Conservation (phyloP, 345 rosid genomes). For the Noccaea bulbosa region DNA sequence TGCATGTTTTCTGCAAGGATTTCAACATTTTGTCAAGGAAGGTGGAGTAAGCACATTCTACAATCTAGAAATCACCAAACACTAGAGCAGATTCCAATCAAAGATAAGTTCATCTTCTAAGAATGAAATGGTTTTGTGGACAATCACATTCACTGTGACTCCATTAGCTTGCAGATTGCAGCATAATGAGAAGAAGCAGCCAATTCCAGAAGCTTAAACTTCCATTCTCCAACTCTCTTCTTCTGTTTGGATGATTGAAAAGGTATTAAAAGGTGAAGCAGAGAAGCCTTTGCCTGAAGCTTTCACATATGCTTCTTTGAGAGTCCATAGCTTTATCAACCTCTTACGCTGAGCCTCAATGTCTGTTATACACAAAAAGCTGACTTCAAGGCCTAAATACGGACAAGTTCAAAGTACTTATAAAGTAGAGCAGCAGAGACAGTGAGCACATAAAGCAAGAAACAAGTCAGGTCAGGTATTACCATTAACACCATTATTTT, state of each 20-base stretch:
- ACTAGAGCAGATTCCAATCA: constrained; percentile 40
- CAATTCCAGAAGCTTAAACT: constrained; percentile 27
- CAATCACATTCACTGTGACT: constrained; percentile 46
- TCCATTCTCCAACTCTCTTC: constrained; percentile 15
- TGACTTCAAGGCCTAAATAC: constrained; percentile 59
- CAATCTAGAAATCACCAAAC: background rate
- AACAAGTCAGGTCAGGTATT: constrained; percentile 37
- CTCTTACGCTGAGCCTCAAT: constrained; percentile 58
- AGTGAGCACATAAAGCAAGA: constrained; percentile 27
- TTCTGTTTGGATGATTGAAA: constrained; percentile 46
- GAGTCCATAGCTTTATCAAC: constrained; percentile 77
- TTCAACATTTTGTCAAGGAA: constrained; percentile 14
- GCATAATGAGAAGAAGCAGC: constrained; percentile 10
- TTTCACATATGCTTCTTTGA: constrained; percentile 83
- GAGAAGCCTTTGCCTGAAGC: constrained; percentile 79
- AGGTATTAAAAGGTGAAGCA: constrained; percentile 69
- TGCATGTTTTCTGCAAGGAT: too few species aligned
- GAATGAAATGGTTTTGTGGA: constrained; percentile 66
- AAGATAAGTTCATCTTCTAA: constrained; percentile 57
- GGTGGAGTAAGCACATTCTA: background rate
- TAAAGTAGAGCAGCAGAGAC: background rate
- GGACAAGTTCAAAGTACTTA: background rate
- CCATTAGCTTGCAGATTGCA: constrained; percentile 2
- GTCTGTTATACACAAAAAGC: constrained; percentile 59
- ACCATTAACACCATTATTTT: constrained; percentile 96